phyloP scores from a whole-genome alignment of 208 protist species.

The Plasmodiophora brassicae region DNA sequence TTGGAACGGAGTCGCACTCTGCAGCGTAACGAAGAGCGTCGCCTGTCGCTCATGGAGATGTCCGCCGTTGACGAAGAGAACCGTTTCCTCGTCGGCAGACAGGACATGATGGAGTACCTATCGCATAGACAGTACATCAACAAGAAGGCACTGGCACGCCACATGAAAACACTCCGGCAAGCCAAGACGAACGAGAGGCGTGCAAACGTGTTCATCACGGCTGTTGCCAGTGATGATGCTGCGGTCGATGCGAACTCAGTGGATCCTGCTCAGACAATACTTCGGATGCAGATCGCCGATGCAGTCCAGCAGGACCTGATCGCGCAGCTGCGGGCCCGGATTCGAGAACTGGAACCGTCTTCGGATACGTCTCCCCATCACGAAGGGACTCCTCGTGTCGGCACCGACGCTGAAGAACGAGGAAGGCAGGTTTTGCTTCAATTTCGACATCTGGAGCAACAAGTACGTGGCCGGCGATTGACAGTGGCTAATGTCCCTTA shows the following conservation, averaged over 20 bases:
- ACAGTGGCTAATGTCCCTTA: no score
- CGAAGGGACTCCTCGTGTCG: no score
- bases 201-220: neutral
- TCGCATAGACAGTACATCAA: neutral
- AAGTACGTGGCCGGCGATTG: no score
- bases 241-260: neutral
- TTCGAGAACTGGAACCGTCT: neutral
- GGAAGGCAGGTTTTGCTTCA: no score
- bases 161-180: neutral
- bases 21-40: neutral
- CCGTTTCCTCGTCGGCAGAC: neutral
- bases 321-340: neutral
- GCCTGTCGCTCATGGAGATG: constrained; percentile 8
- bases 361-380: no score
- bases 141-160: neutral
- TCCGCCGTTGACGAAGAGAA: neutral
- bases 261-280: neutral
- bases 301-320: neutral
- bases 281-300: neutral
- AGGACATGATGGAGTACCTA: neutral
- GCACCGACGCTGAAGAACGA: no score
- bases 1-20: neutral
- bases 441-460: no score
- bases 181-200: neutral
- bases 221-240: neutral